Conservation (phyloP, 306 rosid genomes). For the Dryas alaskensis region DNA sequence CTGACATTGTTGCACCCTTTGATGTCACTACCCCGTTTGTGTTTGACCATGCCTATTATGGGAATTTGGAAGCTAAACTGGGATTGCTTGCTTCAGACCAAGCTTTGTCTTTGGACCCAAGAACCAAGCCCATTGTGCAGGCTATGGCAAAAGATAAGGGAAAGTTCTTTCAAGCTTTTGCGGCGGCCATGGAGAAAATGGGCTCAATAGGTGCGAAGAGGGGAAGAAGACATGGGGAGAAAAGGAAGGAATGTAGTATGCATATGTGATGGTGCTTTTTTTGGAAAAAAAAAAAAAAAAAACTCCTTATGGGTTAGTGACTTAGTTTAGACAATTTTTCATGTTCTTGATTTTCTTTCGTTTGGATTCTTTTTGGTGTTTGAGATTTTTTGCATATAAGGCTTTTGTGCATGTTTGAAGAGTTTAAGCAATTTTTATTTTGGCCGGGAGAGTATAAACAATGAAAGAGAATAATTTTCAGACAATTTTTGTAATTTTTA, state of each 20-base stretch:
- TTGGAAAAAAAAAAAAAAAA: too few species aligned
- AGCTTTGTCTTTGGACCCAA: constrained; percentile 57
- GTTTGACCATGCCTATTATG: constrained; percentile 83
- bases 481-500: too few species aligned
- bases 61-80: constrained; percentile 57
- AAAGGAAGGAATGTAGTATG: constrained; percentile 53
- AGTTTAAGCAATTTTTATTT: neutral
- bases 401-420: neutral
- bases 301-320: too few species aligned
- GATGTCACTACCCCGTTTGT: constrained; percentile 79
- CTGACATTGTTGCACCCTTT: constrained; percentile 69
- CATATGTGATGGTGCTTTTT: constrained; percentile 27
- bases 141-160: constrained; percentile 62
- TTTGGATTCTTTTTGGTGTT: neutral
- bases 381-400: neutral
- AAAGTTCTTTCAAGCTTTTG: constrained; percentile 73
- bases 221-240: constrained; percentile 74
- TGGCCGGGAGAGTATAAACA: too few species aligned
- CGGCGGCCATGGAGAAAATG: constrained; percentile 74
- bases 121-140: constrained; percentile 58
- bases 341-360: neutral
- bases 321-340: neutral
- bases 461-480: too few species aligned
- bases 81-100: constrained; percentile 83
- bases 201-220: constrained; percentile 64